phyloP scores from a whole-genome alignment of 306 rosid species.

The barrel medic (Medicago truncatula) region MtrunA17r5.0-ANR NC_053047.1:8317501-8318000 shows the following conservation, averaged over 20 bases:
- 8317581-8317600: constrained; percentile 88
- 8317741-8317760: constrained; percentile 99
- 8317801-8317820: constrained; percentile 2
- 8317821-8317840: constrained; percentile 14
- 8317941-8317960: constrained; percentile 94
- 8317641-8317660: constrained; percentile 87
- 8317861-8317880: constrained; percentile 11
- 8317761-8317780: constrained; percentile 93
- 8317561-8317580: constrained; percentile 96
- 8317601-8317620: constrained; percentile 93
- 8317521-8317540: constrained; percentile 67
- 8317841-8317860: background rate
- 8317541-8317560: constrained; percentile 96
- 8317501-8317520: constrained; percentile 50
- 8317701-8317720: constrained; percentile 11
- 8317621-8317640: constrained; percentile 94
- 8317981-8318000: constrained; percentile 98
- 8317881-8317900: constrained; percentile 3
- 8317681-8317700: constrained; percentile 1
- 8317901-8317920: constrained; percentile 89
- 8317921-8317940: constrained; percentile 90
- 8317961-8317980: constrained; percentile 99
- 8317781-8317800: constrained; percentile 97
- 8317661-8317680: background rate
- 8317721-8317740: constrained; percentile 84